A percentile compares a stretch with the other conserved stretches of the same genome.
Conservation (phyloP, 2,329 filamentous ascomycete genomes). For the Podosphaera leucotricha region DNA sequence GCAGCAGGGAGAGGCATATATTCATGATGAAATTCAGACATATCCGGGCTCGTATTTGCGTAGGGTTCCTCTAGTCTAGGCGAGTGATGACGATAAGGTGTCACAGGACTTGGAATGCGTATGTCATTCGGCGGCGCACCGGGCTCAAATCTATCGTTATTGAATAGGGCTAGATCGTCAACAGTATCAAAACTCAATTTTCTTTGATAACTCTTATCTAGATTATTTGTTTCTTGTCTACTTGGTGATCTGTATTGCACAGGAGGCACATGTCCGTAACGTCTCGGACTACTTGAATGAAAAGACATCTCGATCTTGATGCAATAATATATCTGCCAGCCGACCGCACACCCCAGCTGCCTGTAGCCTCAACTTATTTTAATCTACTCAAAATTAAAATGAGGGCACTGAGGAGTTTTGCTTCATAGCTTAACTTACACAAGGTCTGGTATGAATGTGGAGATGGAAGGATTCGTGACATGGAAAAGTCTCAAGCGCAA, state of each 20-base stretch:
- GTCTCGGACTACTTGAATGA: conserved; percentile 32
- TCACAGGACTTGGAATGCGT: conserved; percentile 23
- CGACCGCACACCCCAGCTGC: background rate
- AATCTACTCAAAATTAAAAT: background rate
- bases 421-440: conserved; percentile 6
- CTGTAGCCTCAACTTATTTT: too few species aligned
- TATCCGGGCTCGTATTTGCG: conserved; percentile 12
- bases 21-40: conserved; percentile 26
- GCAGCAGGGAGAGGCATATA: conserved; percentile 22
- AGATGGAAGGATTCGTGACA: conserved; percentile 1
- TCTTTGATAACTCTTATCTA: conserved; percentile 21
- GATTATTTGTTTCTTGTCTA: conserved; percentile 18
- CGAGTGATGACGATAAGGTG: conserved; percentile 9
- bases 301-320: conserved; percentile 30
- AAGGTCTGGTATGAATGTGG: conserved; percentile 4
- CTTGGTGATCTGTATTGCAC: conserved; percentile 30
- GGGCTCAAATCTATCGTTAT: conserved; percentile 14
- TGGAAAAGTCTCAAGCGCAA: background rate
- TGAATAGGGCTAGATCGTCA: conserved; percentile 40
- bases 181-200: conserved; percentile 53
- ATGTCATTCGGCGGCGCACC: conserved; percentile 30
- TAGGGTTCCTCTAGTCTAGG: conserved; percentile 9
- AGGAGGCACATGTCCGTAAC: conserved; percentile 42
- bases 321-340: conserved; percentile 2
- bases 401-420: conserved; percentile 2